phyloP scores from a whole-genome alignment of 345 rosid species.

The Brassica carinata region DNA sequence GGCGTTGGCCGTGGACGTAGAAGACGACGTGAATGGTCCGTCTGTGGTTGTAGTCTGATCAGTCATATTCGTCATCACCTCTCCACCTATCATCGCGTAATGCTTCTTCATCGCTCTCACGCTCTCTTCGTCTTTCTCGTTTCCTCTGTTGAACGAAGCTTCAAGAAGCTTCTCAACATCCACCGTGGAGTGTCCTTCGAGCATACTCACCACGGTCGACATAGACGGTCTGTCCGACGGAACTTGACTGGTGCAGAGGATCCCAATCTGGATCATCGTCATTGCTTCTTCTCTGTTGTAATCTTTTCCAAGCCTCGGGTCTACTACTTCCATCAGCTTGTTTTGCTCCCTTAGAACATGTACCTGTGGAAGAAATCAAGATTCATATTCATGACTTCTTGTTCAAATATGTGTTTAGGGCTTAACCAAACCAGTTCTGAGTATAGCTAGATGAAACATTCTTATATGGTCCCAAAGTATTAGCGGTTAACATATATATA shows the following conservation, averaged over 20 bases:
- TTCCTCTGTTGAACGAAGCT: constrained; percentile 35
- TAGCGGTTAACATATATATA: too few species aligned
- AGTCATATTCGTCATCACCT: constrained; percentile 8
- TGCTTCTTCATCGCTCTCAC: constrained; percentile 42
- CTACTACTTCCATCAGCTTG: constrained; percentile 44
- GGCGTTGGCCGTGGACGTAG: constrained; percentile 39
- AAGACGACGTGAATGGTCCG: constrained; percentile 40
- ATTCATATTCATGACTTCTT: neutral
- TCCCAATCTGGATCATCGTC: constrained; percentile 50
- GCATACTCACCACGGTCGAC: constrained; percentile 62
- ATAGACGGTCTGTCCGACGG: constrained; percentile 50
- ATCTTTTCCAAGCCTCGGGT: constrained; percentile 46
- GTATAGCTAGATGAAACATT: neutral
- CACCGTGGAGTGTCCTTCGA: constrained; percentile 49
- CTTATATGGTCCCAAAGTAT: too few species aligned
- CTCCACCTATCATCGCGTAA: constrained; percentile 19
- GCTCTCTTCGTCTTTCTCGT: constrained; percentile 17
- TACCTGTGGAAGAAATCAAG: constrained; percentile 38
- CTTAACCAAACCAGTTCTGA: neutral
- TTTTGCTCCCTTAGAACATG: constrained; percentile 46
- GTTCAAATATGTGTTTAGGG: neutral
- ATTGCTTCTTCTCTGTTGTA: constrained; percentile 49
- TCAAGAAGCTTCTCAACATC: constrained; percentile 37
- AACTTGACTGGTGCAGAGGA: constrained; percentile 47
- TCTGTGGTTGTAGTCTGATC: constrained; percentile 21